A percentile compares a stretch with the other conserved stretches of the same genome.
phyloP scores from a whole-genome alignment of 2,329 filamentous ascomycete species.

The Emericellopsis cladophorae region DNA sequence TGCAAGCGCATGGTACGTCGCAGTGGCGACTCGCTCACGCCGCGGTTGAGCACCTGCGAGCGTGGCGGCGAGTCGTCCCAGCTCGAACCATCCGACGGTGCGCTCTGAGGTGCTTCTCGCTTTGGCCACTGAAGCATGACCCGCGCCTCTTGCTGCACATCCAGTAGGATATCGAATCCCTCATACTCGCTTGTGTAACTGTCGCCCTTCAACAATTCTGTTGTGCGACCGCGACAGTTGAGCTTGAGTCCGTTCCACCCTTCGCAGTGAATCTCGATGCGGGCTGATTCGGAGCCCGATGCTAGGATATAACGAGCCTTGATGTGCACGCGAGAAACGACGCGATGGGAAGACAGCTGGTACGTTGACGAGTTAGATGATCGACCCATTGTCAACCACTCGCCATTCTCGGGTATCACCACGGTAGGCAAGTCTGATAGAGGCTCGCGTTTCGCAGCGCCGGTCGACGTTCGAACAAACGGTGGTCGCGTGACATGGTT shows the following conservation, averaged over 20 bases:
- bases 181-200: slow-evolving; percentile 84
- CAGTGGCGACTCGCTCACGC: slow-evolving; percentile 41
- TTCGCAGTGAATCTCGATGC: slow-evolving; percentile 78
- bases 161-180: slow-evolving; percentile 81
- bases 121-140: slow-evolving; percentile 82
- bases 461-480: slow-evolving; percentile 32
- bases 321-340: slow-evolving; percentile 89
- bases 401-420: slow-evolving; percentile 69
- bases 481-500: slow-evolving; percentile 16
- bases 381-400: slow-evolving; percentile 74
- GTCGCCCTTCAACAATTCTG: slow-evolving; percentile 78
- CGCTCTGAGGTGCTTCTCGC: slow-evolving; percentile 22
- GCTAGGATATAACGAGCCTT: slow-evolving; percentile 73
- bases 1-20: slow-evolving; percentile 44
- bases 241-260: slow-evolving; percentile 95
- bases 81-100: slow-evolving; percentile 52
- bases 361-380: slow-evolving; percentile 94
- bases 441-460: slow-evolving; percentile 66
- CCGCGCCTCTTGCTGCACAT: slow-evolving; percentile 75
- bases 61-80: slow-evolving; percentile 52
- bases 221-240: slow-evolving; percentile 79
- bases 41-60: slow-evolving; percentile 5
- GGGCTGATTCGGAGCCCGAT: slow-evolving; percentile 54
- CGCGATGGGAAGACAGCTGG: slow-evolving; percentile 81
- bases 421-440: slow-evolving; percentile 74